Base-by-base conservation (phyloP, 1,284 basidiomycete species). In the Cutaneotrichosporon mucoides region DNA sequence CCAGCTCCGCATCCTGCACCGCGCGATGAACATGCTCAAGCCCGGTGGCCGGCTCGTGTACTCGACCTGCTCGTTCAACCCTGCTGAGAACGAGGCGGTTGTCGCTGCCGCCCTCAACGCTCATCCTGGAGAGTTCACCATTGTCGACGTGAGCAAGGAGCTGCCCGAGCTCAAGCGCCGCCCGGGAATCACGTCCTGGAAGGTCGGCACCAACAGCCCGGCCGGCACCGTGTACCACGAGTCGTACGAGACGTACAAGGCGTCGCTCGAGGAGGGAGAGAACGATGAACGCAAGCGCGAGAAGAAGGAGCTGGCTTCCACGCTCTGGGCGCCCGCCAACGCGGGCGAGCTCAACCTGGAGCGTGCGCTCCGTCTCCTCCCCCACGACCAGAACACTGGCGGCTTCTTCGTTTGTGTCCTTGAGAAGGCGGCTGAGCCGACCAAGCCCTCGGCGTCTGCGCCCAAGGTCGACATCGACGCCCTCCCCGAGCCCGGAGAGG, bases 311-410 rank as follows among this genome's bases (percentile, higher is more conserved):
- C 80, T 93, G 72, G 76, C 84, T 3, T 34, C 36, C 24, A 55
- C 58, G 33, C 44, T 50, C 24, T 97, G 90, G 88, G 88, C 93
- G 1, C 89, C 88, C 7, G 79, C 77, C 4, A 86, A 90, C 68
- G 96, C 96, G 66, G 95, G 94, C 84, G 96, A 99, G 82, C 86
- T 99, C 69, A 95, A 98, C 81, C 85, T 99, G 82, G 95, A 99
- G 81, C 99, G 98, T 77, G 97, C 95, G 59, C 79, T 96, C 73
- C 84, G 94, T 48, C 85, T 96, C 63, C 92, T 97, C 71, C 94
- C 96, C 3, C 94, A 99, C 75, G 80, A 96, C 46, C 95, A 99
- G 79, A 90, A 99, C 76, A 93, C 94, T 0, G 96, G 96, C 10
- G 96, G 92, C 0, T 99, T 99, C 81, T 99, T 97, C 71, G 87